Evolutionary conservation across 1,284 basidiomycete genomes (phyloP), one percentile per base, ranked within the genome.

Genomic region (Cutaneotrichosporon mucoides): DNA sequence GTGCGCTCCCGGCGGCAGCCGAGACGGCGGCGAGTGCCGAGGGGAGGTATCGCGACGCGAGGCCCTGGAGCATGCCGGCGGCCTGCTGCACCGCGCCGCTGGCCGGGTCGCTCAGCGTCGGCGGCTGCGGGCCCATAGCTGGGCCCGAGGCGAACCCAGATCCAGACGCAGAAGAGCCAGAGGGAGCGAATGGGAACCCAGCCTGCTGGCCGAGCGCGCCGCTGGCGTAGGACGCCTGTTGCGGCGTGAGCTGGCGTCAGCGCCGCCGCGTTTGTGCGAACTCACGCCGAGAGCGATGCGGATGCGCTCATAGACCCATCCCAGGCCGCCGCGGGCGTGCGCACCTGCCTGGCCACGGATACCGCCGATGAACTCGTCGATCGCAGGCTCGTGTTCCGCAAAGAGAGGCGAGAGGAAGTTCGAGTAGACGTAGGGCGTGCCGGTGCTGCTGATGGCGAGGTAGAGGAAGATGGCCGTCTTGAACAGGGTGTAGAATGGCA

Each of bases 401-500:
- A 88, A 83, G 76, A 86, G 85, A 0, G 89, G 89, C 47, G 84
- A 82, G 12, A 90, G 73, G 71, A 85, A 85, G 5, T 80, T 78
- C 57, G 81, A 78, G 78, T 88, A 91, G 58, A 91, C 78, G 77
- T 85, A 88, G 1, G 84, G 84, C 6, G 88, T 87, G 57, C 88
- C 88, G 88, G 90, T 58, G 77, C 88, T 86, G 11, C 88, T 87
- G 5, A 90, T 81, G 2, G 88, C 81, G 45, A 90, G 76, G 79
- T 86, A 90, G 34, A 90, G 80, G 35, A 91, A 79, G 72, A 90
- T 83, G 10, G 84, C 37, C 6, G 86, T 86, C 68, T 89, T 87
- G 65, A 84, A 60, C 68, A 90, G 84, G 81, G 85, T 88, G 73
- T 90, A 91, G 74, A 90, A 88, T 3, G 89, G 88, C 50, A 90